Evolutionary conservation across 139 green algal genomes (phyloP).

Genomic region (Closterium sp.): DNA sequence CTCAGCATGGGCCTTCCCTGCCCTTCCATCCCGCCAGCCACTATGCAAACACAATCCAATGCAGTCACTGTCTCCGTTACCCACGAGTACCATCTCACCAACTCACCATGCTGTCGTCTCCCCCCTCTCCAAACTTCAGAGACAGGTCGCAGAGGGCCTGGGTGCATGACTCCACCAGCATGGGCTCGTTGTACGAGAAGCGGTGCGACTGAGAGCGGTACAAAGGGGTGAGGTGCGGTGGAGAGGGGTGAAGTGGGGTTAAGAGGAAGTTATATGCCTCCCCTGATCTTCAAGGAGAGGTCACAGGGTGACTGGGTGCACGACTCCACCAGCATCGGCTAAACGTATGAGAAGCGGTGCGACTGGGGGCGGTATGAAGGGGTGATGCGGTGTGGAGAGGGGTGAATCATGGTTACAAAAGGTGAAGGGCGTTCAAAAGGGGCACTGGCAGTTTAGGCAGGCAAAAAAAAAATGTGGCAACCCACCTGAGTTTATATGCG

Average conservation of each 20-base stretch:
- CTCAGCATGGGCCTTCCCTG: too few species aligned
- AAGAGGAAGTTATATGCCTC: neutral
- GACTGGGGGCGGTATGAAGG: constrained; percentile 62
- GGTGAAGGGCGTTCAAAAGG: too few species aligned
- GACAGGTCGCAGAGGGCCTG: constrained; percentile 76
- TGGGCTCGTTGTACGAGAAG: constrained; percentile 98
- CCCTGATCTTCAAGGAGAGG: constrained; percentile 51
- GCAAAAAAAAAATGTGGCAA: too few species aligned
- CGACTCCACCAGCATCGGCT: constrained; percentile 93
- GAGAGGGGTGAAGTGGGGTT: neutral
- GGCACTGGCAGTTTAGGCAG: too few species aligned
- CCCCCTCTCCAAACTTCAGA: constrained; percentile 92
- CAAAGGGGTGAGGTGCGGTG: neutral
- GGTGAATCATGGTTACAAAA: too few species aligned
- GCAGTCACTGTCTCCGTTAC: too few species aligned
- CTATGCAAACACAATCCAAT: too few species aligned
- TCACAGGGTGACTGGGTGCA: constrained; percentile 85
- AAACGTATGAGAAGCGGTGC: constrained; percentile 97
- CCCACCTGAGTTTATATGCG: too few species aligned
- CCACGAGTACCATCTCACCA: too few species aligned
- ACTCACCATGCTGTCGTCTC: constrained; percentile 76
- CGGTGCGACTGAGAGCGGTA: constrained; percentile 61
- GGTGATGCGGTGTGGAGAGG: too few species aligned
- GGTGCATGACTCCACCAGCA: constrained; percentile 89
- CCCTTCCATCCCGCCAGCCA: too few species aligned